Evolutionary conservation across 148 eudicot genomes (phyloP).

Genomic region (Rhododendron williamsianum): DNA sequence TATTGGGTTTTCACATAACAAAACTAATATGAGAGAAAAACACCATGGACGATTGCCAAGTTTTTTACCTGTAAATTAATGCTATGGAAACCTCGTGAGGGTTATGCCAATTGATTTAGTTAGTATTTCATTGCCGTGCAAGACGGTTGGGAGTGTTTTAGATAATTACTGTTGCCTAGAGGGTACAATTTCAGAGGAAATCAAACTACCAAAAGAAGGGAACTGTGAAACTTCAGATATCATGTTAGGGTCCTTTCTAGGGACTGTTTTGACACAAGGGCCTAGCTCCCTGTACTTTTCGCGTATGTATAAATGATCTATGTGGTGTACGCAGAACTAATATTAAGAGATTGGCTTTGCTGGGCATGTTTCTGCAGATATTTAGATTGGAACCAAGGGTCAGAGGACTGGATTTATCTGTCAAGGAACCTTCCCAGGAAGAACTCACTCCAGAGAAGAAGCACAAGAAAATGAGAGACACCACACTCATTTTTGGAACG

Average conservation of each 20-base stretch:
- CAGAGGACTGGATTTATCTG: constrained; percentile 23
- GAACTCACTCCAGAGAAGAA: constrained; percentile 30
- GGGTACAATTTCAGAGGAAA: not conserved
- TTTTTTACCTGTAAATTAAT: not conserved
- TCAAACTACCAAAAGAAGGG: not conserved
- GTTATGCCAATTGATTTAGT: not conserved
- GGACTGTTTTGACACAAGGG: not conserved
- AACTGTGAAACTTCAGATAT: not conserved
- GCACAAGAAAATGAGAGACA: constrained; percentile 18
- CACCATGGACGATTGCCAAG: not conserved
- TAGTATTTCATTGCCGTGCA: not conserved
- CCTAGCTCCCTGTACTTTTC: not conserved
- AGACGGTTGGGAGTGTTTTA: not conserved
- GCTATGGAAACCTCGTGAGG: not conserved
- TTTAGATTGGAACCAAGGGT: constrained; percentile 76
- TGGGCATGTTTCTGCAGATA: constrained; percentile 37
- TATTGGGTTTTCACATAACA: not conserved
- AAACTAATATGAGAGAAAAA: not conserved
- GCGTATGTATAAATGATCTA: not conserved
- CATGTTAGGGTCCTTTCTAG: not conserved
- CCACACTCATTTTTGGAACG: constrained; percentile 36
- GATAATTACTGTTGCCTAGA: not conserved
- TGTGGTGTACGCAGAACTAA: not conserved
- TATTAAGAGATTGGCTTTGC: not conserved
- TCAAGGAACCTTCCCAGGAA: constrained; percentile 25